Conservation (phyloP, 139 green algal species). For the Microglena sp. region DNA sequence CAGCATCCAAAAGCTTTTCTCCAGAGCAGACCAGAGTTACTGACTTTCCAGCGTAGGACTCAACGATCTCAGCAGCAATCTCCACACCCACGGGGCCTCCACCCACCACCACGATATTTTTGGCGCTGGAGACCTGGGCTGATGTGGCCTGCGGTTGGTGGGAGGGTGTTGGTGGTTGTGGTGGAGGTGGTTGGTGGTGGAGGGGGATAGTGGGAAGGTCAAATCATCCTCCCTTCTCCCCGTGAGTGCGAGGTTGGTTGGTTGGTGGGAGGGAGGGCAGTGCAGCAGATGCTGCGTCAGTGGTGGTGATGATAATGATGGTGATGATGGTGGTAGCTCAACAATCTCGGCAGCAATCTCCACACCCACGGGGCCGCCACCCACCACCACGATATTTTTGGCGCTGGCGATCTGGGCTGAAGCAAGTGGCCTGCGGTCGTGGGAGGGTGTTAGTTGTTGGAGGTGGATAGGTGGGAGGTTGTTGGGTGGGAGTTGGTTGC, state of each 20-base stretch:
- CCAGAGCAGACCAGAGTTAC: neutral
- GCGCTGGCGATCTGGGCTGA: neutral
- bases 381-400: conserved; percentile 13
- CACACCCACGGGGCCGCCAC: conserved; percentile 5
- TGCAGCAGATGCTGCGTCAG: no score
- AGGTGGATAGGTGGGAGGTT: no score
- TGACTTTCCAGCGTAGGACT: conserved; percentile 7
- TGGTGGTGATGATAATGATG: no score
- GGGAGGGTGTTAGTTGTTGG: no score
- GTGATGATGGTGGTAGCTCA: no score
- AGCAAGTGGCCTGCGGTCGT: no score
- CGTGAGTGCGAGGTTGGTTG: no score
- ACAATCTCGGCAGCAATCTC: conserved; percentile 16
- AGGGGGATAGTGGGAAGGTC: no score
- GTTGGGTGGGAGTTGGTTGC: no score
- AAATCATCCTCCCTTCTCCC: no score
- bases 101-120: conserved; percentile 12
- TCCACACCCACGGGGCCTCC: conserved; percentile 7
- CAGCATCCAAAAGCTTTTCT: neutral
- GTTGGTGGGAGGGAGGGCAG: no score
- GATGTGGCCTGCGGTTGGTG: neutral
- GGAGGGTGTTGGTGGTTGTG: neutral
- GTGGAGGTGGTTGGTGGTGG: neutral
- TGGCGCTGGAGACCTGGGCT: neutral
- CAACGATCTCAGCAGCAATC: conserved; percentile 14